phyloP scores from a whole-genome alignment of 2,329 filamentous ascomycete genomes.

The Paecilomyces niveus region DNA sequence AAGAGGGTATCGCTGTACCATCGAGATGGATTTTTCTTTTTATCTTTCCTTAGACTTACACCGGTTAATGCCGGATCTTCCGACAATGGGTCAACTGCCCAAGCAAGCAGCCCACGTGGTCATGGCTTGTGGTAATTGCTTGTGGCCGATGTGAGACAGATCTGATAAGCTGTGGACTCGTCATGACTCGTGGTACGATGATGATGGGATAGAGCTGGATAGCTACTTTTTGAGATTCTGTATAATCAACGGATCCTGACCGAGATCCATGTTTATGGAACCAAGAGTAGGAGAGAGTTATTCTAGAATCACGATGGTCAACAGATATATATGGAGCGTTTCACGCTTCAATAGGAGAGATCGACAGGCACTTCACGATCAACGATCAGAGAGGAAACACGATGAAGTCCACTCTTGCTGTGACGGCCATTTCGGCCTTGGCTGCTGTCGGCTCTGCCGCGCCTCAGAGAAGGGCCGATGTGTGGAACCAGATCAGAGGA shows the following conservation, averaged over 20 bases:
- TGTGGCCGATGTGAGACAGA: not conserved
- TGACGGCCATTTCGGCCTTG: constrained; percentile 6
- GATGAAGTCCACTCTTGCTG: constrained; percentile 12
- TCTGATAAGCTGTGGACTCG: not conserved
- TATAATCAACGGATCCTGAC: not conserved
- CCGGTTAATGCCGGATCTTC: not conserved
- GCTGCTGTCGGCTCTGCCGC: constrained; percentile 9
- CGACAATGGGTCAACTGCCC: not conserved
- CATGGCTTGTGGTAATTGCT: not conserved
- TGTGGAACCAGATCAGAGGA: not conserved
- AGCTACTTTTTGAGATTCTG: not conserved
- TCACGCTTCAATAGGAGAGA: not conserved
- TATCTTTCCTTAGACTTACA: not conserved
- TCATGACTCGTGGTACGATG: not conserved
- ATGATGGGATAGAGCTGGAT: not conserved
- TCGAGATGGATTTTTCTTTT: not conserved
- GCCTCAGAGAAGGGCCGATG: constrained; percentile 8
- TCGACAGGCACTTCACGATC: constrained; percentile 1
- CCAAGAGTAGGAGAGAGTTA: not conserved
- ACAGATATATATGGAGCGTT: not conserved
- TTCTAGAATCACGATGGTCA: not conserved
- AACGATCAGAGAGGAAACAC: constrained; percentile 2
- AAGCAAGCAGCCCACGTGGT: not conserved
- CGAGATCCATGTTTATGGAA: constrained; percentile 3
- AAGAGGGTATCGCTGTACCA: too few species aligned